Evolutionary conservation across 2,329 filamentous ascomycete genomes (phyloP), one percentile per base, ranked within the genome.

Genomic region (Mycosphaerella sp.): DNA sequence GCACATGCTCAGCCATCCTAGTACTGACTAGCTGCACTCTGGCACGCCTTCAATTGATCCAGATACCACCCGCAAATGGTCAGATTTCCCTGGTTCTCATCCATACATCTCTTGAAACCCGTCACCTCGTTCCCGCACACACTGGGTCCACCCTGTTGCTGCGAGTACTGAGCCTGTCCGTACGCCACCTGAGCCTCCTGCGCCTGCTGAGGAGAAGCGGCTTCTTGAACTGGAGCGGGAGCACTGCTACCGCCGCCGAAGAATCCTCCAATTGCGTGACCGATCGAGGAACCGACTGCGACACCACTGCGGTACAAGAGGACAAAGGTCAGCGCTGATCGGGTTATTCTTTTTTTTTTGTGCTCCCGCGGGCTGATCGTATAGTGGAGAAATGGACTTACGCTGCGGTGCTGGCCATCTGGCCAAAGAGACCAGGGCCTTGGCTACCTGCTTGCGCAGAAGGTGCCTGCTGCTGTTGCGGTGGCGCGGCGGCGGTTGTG

Each of bases 371-470:
- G 26, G 5, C 6, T 29, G 21, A 44, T 23, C 17, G 21, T 29
- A 10, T 4, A 29, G 5, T 14, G 21, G 41, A 7, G 31, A 21
- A 23, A 29, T 31, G 11, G 23, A 32, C 90, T 78, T 85, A 97
- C 92, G 93, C 93, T 72, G 93, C 93, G 54, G 93, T 98, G 70
- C 85, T 90, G 63, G 93, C 93, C 87, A 98, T 96, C 80, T 97
- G 89, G 56, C 89, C 92, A 65, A 98, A 89, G 9, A 98, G 80
- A 60, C 93, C 92, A 4, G 89, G 85, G 29, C 90, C 88, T 62
- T 85, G 79, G 23, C 45, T 40, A 17, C 63, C 62, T 56, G 46
- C 46, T 62, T 73, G 76, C 57, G 74, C 72, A 47, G 69, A 69
- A 29, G 69, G 68, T 32, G 70, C 68, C 32, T 71, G 66, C 49